Evolutionary conservation across 2,329 filamentous ascomycete species (phyloP), one percentile per base, ranked within the genome.

Genomic region (Paecilomyces niveus): DNA sequence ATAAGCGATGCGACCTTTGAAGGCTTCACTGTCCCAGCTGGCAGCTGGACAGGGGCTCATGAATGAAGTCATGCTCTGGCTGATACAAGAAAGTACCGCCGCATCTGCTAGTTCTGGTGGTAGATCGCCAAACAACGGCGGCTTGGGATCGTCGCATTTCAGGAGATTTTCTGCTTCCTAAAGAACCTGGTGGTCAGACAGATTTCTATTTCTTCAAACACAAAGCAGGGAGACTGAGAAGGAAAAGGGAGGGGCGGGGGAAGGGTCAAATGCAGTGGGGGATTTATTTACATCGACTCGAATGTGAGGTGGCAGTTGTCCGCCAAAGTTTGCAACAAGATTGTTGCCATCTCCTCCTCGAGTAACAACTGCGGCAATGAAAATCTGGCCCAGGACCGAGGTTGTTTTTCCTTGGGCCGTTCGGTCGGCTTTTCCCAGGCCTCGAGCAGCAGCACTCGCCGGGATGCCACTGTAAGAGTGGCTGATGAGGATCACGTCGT

Each of bases 301-400:
- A 45, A 56, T 59, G 45, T 63, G 61, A 5, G 39, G 52, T n/a
- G 55, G 51, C 58, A 57, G 21, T 9, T 59, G 53, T 3, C 60
- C 58, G 7, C 61, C 61, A 57, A 62, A 61, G 39, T 61, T 51
- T 56, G 24, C 24, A 26, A 26, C 24, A 3, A 26, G 24, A 26
- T 26, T 5, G 24, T 26, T 26, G 24, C 24, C 58, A 51, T 53
- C 26, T 57, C 59, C 62, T 22, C 62, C 62, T 52, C 53, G 57
- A 18, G 58, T 50, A n/a, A 59, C 13, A 8, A 63, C 57, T 1
- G 61, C 54, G 11, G 60, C 61, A 49, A 63, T 60, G 26, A 61
- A 58, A 21, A 63, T 63, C 53, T 60, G 61, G 21, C 67, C 67
- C 9, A 66, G 57, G 6, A 70, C 59, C 5, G 55, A 58, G 9